Evolutionary conservation across 139 green algal genomes (phyloP).

Genomic region (Pycnococcus provasolii): DNA sequence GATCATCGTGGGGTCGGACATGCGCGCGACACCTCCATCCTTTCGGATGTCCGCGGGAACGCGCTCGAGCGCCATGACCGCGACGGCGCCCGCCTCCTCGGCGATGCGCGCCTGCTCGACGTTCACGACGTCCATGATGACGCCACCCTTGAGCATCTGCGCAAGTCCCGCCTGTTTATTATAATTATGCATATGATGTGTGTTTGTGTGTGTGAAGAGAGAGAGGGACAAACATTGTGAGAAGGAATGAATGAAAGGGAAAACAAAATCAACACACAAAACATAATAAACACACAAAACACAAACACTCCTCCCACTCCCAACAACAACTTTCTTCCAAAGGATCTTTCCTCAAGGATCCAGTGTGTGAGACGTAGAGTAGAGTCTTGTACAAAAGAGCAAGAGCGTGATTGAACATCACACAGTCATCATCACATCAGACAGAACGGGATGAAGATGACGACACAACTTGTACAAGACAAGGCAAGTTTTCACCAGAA

Average conservation of each 20-base stretch:
- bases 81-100: constrained; percentile 95
- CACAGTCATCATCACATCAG: too few relatives aligned
- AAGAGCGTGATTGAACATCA: too few relatives aligned
- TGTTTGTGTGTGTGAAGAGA: neutral
- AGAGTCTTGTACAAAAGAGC: too few relatives aligned
- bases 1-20: constrained; percentile 93
- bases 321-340: neutral
- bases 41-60: constrained; percentile 94
- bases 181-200: neutral
- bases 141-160: constrained; percentile 98
- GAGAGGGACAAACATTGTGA: neutral
- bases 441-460: too few relatives aligned
- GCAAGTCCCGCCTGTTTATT: constrained; percentile 76
- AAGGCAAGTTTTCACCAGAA: too few relatives aligned
- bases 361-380: neutral
- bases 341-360: constrained; percentile 10
- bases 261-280: neutral
- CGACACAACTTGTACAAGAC: too few relatives aligned
- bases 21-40: constrained; percentile 91
- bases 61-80: constrained; percentile 96
- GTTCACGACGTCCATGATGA: constrained; percentile 99
- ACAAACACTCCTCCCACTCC: neutral
- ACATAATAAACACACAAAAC: neutral
- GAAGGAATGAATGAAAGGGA: neutral
- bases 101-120: constrained; percentile 94